These are phyloP conservation scores for Pythium myriotylum DNA, from an alignment of 352 stramenopile genomes.

Conservation along the genomic window DNA sequence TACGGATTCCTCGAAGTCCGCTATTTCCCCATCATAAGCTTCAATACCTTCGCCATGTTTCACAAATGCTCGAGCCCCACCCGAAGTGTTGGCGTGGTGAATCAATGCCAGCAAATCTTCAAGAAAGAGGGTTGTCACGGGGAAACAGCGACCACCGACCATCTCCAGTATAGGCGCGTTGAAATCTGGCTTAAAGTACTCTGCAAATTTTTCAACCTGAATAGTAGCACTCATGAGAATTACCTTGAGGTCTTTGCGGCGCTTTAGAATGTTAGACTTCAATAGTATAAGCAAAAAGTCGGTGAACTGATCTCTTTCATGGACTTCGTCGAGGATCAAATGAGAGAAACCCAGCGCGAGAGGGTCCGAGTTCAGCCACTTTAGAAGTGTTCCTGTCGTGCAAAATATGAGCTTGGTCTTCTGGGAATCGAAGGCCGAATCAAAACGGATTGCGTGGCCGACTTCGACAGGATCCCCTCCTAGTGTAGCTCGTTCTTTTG, in stretches of 20 bases:
- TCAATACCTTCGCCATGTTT: slow-evolving; percentile 6
- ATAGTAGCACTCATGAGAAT: slow-evolving; percentile 97
- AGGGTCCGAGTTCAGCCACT: slow-evolving; percentile 81
- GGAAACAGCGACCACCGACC: slow-evolving; percentile 83
- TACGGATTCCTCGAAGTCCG: slow-evolving; percentile 4
- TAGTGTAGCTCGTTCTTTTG: slow-evolving; percentile 61
- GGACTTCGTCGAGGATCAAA: slow-evolving; percentile 96
- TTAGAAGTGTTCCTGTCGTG: slow-evolving; percentile 94
- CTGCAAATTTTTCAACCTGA: slow-evolving; percentile 91
- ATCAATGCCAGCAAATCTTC: slow-evolving; percentile 81
- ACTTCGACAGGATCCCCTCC: slow-evolving; percentile 75
- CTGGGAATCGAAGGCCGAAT: slow-evolving; percentile 72
- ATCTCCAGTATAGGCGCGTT: slow-evolving; percentile 77
- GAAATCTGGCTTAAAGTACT: slow-evolving; percentile 89
- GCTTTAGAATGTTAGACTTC: slow-evolving; percentile 83
- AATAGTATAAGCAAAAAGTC: slow-evolving; percentile 97
- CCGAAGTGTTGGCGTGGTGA: slow-evolving; percentile 18
- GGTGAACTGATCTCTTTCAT: slow-evolving; percentile 95
- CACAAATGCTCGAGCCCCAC: slow-evolving; percentile 10
- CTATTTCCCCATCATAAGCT: slow-evolving; percentile 1
- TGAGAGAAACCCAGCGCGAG: slow-evolving; percentile 86
- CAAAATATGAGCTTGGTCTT: slow-evolving; percentile 96
- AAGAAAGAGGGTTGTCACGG: slow-evolving; percentile 93
- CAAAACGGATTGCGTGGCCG: slow-evolving; percentile 93
- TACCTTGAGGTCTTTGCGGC: slow-evolving; percentile 86